These are phyloP conservation scores for Saturnispora sekii DNA, from an alignment of 805 yeast species.

Conservation along the genomic window DNA sequence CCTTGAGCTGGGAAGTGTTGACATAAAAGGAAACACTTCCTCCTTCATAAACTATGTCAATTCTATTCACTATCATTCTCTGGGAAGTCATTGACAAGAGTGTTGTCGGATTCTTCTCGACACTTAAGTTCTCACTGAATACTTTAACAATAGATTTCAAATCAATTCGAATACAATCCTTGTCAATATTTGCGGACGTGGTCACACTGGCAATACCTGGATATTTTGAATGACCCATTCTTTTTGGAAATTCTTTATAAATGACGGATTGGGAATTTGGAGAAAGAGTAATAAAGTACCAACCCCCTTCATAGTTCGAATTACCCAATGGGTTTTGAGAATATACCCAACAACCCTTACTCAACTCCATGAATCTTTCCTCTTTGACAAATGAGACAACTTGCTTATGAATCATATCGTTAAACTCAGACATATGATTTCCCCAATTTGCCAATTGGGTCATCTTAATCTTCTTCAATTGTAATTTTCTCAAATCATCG, in stretches of 20 bases:
- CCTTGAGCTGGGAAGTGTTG: constrained; percentile 58
- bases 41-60: constrained; percentile 16
- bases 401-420: constrained; percentile 41
- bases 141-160: constrained; percentile 43
- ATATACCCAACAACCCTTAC: constrained; percentile 76
- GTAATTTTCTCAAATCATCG: constrained; percentile 43
- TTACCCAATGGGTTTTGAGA: constrained; percentile 41
- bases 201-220: constrained; percentile 5
- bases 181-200: constrained; percentile 45
- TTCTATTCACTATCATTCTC: constrained; percentile 28
- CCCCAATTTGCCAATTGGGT: constrained; percentile 34
- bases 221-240: constrained; percentile 24
- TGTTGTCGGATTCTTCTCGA: constrained; percentile 27
- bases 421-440: constrained; percentile 33
- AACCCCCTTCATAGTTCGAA: constrained; percentile 10
- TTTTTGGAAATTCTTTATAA: constrained; percentile 48
- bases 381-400: constrained; percentile 64
- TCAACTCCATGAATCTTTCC: constrained; percentile 60
- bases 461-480: constrained; percentile 35
- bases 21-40: constrained; percentile 49
- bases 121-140: constrained; percentile 35
- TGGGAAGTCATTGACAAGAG: constrained; percentile 46
- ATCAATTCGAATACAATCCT: constrained; percentile 43
- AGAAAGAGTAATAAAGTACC: constrained; percentile 50
- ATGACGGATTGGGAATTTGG: constrained; percentile 55